These are phyloP conservation scores for Syzygium jambos DNA, from an alignment of 345 rosid genomes.

Conservation along the genomic window DNA sequence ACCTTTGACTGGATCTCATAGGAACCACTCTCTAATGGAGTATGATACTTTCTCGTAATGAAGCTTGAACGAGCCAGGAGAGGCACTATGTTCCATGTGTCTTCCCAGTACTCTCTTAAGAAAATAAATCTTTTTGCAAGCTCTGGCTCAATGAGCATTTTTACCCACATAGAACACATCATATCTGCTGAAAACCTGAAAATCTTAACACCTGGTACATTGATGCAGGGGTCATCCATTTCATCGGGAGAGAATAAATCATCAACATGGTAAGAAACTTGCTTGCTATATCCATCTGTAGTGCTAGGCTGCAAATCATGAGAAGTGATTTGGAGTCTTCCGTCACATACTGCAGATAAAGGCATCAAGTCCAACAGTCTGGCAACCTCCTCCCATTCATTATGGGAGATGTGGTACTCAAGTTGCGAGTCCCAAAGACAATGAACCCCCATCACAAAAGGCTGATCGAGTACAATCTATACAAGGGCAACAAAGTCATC, in stretches of 20 bases:
- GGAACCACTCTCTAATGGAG: conserved; percentile 31
- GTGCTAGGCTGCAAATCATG: conserved; percentile 49
- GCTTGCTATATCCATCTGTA: conserved; percentile 22
- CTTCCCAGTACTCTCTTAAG: conserved; percentile 83
- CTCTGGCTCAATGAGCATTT: conserved; percentile 69
- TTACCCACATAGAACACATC: conserved; percentile 64
- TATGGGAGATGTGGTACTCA: conserved; percentile 78
- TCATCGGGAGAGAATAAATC: conserved; percentile 66
- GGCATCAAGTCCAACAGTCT: conserved; percentile 76
- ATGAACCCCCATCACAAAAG: conserved; percentile 89
- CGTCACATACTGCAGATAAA: conserved; percentile 48
- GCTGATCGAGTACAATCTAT: conserved; percentile 97
- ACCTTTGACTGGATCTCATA: conserved; percentile 31
- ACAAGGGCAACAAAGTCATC: conserved; percentile 3
- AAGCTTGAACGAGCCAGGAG: conserved; percentile 80
- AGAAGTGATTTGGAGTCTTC: conserved; percentile 72
- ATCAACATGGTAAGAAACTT: conserved; percentile 37
- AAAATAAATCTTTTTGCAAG: conserved; percentile 77
- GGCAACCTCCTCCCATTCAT: conserved; percentile 88
- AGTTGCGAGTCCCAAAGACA: conserved; percentile 90
- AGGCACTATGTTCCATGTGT: conserved; percentile 55
- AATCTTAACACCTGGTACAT: conserved; percentile 70
- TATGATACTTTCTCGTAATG: conserved; percentile 34
- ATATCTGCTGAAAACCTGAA: conserved; percentile 45
- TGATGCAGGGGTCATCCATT: conserved; percentile 69